Conservation (phyloP, 108 stramenopile genomes). For the Pelagomonas calceolata region DNA sequence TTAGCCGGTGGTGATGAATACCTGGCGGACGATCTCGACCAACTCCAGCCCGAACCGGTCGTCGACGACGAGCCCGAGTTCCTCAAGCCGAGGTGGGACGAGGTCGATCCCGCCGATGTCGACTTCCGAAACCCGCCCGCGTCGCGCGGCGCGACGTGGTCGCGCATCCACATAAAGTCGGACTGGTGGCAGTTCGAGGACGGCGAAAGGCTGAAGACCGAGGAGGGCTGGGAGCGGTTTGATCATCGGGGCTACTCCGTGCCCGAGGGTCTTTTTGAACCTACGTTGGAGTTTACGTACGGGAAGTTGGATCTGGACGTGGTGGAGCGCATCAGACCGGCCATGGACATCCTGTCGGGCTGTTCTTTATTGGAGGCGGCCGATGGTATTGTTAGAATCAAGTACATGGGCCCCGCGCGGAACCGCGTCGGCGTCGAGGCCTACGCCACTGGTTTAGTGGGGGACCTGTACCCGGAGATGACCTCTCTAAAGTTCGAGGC, state of each 20-base stretch:
- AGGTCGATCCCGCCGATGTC: neutral
- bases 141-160: neutral
- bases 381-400: neutral
- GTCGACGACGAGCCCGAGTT: neutral
- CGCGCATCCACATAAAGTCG: neutral
- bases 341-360: neutral
- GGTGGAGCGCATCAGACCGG: neutral
- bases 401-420: neutral
- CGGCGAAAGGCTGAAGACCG: neutral
- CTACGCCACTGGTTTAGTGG: neutral
- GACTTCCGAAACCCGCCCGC: neutral
- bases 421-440: neutral
- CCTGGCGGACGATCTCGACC: neutral
- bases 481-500: neutral
- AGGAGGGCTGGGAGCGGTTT: neutral
- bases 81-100: neutral
- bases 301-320: neutral
- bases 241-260: neutral
- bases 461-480: neutral
- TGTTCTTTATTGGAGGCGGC: neutral
- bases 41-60: neutral
- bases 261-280: neutral
- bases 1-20: neutral
- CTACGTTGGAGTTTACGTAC: neutral
- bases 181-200: constrained; percentile 1